phyloP scores from a whole-genome alignment of 2,329 filamentous ascomycete species.

The Pseudogymnoascus sp. region DNA sequence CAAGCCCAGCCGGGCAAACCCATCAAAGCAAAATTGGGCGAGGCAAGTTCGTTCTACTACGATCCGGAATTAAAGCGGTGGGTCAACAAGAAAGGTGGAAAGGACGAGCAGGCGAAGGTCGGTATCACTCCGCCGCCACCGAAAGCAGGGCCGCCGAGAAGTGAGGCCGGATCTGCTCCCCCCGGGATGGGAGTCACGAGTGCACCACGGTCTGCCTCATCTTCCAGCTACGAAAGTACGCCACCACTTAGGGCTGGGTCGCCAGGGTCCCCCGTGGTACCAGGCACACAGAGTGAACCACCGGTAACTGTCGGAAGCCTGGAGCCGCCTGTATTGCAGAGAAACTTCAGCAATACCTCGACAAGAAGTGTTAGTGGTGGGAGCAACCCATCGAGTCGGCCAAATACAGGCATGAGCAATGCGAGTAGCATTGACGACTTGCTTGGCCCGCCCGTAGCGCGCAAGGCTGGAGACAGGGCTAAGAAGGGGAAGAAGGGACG shows the following conservation, averaged over 20 bases:
- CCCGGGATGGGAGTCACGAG: constrained; percentile 7
- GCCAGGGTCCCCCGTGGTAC: not conserved
- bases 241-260: not conserved
- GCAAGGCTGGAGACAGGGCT: constrained; percentile 49
- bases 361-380: constrained; percentile 18
- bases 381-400: constrained; percentile 51
- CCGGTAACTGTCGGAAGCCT: not conserved
- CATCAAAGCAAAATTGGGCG: constrained; percentile 89
- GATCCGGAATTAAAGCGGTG: constrained; percentile 95
- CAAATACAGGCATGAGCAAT: constrained; percentile 75
- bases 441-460: constrained; percentile 62
- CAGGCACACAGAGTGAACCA: constrained; percentile 3
- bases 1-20: constrained; percentile 48
- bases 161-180: constrained; percentile 12
- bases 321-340: constrained; percentile 19
- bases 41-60: constrained; percentile 87
- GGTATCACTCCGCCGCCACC: constrained; percentile 74
- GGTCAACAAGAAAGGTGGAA: constrained; percentile 88
- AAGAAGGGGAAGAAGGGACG: constrained; percentile 75
- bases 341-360: constrained; percentile 16
- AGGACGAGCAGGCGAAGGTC: constrained; percentile 49
- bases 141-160: constrained; percentile 39
- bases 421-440: constrained; percentile 94
- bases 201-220: not conserved
- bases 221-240: not conserved